A percentile compares a stretch with the other conserved stretches of the same genome.
Evolutionary conservation across 1,139 yeast species (phyloP).

Genomic region (Meyerozyma sp.): DNA sequence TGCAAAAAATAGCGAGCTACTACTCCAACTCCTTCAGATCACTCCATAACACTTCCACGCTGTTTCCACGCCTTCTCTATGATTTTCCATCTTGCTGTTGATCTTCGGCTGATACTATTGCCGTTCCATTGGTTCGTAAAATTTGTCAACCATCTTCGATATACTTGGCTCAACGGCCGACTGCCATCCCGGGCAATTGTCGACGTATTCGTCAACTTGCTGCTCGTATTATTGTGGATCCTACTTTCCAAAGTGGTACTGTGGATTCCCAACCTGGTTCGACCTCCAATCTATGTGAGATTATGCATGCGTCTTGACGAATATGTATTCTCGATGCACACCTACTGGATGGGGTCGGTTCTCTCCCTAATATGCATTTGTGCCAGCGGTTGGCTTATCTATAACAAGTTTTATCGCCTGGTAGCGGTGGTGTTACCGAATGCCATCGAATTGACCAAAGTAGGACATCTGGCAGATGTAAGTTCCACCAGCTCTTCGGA

Average conservation of each 20-base stretch:
- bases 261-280: not conserved
- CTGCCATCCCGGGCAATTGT: not conserved
- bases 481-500: not conserved
- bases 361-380: not conserved
- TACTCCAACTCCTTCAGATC: too few species aligned
- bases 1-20: too few species aligned
- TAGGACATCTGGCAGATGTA: too few species aligned
- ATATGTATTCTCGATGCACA: not conserved
- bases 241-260: not conserved
- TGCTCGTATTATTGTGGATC: not conserved
- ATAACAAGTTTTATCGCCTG: not conserved
- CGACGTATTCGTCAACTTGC: not conserved
- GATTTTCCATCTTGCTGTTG: not conserved
- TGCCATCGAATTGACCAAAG: not conserved
- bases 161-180: not conserved
- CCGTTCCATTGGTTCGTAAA: not conserved
- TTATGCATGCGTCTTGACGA: constrained; percentile 1
- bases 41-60: too few species aligned
- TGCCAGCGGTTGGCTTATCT: not conserved
- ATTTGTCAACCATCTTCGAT: not conserved
- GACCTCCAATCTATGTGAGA: not conserved
- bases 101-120: not conserved
- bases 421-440: not conserved
- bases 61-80: not conserved
- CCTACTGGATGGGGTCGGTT: not conserved